These are phyloP conservation scores for Tricholoma terreum DNA, from an alignment of 768 basidiomycete genomes.

Conservation along the genomic window DNA sequence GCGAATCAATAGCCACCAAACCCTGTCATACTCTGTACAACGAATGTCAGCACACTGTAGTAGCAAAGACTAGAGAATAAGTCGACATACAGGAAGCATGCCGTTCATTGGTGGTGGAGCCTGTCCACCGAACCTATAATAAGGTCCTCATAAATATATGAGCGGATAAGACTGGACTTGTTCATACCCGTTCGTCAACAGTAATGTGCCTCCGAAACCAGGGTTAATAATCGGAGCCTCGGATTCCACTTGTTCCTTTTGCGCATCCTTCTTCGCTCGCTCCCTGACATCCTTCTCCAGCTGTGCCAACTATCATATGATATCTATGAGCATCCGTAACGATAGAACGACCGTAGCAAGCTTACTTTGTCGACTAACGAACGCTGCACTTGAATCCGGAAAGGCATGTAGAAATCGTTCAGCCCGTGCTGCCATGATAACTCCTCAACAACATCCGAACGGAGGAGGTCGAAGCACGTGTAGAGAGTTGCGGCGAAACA, in stretches of 20 bases:
- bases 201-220: constrained; percentile 55
- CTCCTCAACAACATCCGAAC: constrained; percentile 90
- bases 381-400: constrained; percentile 84
- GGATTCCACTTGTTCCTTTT: constrained; percentile 88
- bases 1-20: constrained; percentile 40
- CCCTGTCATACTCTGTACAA: constrained; percentile 58
- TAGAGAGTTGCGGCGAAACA: constrained; percentile 91
- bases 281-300: constrained; percentile 91
- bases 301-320: constrained; percentile 52
- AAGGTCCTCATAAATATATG: constrained; percentile 1
- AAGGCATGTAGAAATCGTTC: constrained; percentile 98
- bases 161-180: constrained; percentile 1
- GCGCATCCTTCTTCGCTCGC: constrained; percentile 77
- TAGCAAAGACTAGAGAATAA: neutral
- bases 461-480: constrained; percentile 93
- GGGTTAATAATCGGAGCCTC: constrained; percentile 89
- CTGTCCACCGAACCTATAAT: constrained; percentile 55
- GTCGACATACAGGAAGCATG: constrained; percentile 57
- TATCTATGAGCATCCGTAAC: neutral
- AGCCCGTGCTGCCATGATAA: constrained; percentile 95
- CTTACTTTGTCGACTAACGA: constrained; percentile 71
- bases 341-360: neutral
- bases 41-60: constrained; percentile 2
- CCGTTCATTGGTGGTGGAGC: constrained; percentile 73
- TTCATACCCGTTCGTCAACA: constrained; percentile 75